Evolutionary conservation across 2,329 filamentous ascomycete genomes (phyloP), one percentile per base, ranked within the genome.

Genomic region (Aspergillus sp.): DNA sequence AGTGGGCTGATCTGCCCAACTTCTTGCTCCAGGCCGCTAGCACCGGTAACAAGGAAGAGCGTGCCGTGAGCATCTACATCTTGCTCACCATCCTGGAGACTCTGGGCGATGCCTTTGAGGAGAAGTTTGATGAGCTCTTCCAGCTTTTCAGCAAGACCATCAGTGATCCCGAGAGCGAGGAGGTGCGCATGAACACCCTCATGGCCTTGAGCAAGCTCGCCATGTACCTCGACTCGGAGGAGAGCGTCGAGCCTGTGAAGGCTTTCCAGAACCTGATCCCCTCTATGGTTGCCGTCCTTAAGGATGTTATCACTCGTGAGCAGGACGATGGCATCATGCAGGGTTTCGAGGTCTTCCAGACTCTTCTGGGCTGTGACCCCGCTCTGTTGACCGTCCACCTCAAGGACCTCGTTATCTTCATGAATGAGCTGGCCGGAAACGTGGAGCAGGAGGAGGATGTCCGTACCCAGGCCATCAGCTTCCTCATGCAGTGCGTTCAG

Each of bases 301-400:
- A 97, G 84, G 85, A 89, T 64, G 87, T 91, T 25, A 90, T 98
- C 60, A 86, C 92, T 69, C 85, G 85, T 59, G 85, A 86, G 59
- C 90, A 97, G 69, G 93, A 97, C 69, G 93, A 97, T 74, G 89
- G 90, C 74, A 89, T 91, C 69, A 91, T 94, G 82, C 89, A 94
- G 74, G 87, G 92, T 25, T 99, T 98, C 70, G 95, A 98, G 75
- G 92, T 97, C 67, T 97, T 98, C 85, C 95, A 98, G 82, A 95
- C 91, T 54, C 89, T 97, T 70, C 86, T 99, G 57, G 91, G 90
- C 65, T 97, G 92, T 76, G 94, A 97, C 75, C 90, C 91, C 30
- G 86, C 91, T 50, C 85, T 98, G 54, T 82, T 98, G 55, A 90
- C 89, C 66, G 84, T 86, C 58, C 93, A 97, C 80, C 91, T 99